Evolutionary conservation across 2,329 filamentous ascomycete species (phyloP), one percentile per base, ranked within the genome.

Genomic region (Gnomoniopsis smithogilvyi): DNA sequence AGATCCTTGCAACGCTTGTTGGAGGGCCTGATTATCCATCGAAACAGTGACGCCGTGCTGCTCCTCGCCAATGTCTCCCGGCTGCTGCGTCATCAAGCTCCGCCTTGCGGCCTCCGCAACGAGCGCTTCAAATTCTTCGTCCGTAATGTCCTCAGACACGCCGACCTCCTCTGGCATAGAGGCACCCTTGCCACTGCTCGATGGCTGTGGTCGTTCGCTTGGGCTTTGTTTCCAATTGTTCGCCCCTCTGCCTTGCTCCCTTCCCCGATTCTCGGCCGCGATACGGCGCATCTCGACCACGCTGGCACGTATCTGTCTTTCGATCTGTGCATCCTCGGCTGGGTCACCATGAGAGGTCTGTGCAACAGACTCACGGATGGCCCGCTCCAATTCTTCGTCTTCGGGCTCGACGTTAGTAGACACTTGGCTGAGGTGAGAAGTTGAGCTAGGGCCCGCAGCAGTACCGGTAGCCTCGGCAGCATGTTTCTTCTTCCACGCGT

Each of bases 241-340:
- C 38, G 43, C 51, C 3, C 11, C 47, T 57, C n/a, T n/a, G 52
- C 51, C 24, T 49, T 54, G 43, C 33, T 56, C 2, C 48, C 58
- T 48, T 53, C 62, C 50, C 51, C 62, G 59, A 58, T 68, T 56
- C 48, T 60, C 51, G 41, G 64, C 52, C 6, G 64, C 63, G 38
- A 65, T 65, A 19, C 64, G 57, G 38, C 71, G 74, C 62, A 82
- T 73, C 38, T 90, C 86, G 15, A 75, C 76, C 17, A 95, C 78
- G 63, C 88, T 91, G 6, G 89, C 86, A 15, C 89, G 80, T 53
- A 96, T 89, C 1, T 90, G 90, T 21, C 84, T 79, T 68, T 92
- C 91, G 51, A 96, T 80, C 60, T 83, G 78, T 22, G 80, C 80
- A 67, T 95, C 91, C 70, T 95, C 89, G 21, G 84, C 79, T 0